Percentiles rank a stretch among this genome's conserved stretches.
These are phyloP conservation scores for Jimgerdemannia lactiflua DNA, from an alignment of 192 early-diverging fungal species.

Conservation along the genomic window DNA sequence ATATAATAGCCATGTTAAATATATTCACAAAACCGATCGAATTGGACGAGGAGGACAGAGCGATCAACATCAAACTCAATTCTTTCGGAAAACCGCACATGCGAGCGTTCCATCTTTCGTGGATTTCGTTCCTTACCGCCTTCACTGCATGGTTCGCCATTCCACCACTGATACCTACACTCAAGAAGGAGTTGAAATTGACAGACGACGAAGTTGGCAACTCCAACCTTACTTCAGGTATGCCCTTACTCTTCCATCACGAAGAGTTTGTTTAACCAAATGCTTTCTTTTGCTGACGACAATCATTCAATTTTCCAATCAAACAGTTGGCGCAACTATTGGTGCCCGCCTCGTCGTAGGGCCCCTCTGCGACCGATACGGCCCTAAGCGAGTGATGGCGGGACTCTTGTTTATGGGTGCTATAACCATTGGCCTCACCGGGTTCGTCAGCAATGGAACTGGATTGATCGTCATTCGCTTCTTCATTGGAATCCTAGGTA, in stretches of 20 bases:
- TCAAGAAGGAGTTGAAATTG: slow-evolving; percentile 51
- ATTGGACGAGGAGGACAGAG: too few species aligned
- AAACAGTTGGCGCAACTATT: not conserved
- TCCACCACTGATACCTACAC: slow-evolving; percentile 52
- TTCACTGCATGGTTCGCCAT: slow-evolving; percentile 61
- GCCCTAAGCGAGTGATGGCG: slow-evolving; percentile 51
- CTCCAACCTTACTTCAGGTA: slow-evolving; percentile 29
- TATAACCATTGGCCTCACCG: slow-evolving; percentile 47
- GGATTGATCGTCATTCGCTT: slow-evolving; percentile 44
- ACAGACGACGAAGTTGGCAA: slow-evolving; percentile 32
- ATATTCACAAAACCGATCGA: too few species aligned
- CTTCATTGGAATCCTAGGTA: slow-evolving; percentile 59
- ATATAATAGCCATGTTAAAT: too few species aligned
- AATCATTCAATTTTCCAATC: not conserved
- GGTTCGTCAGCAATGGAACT: slow-evolving; percentile 36
- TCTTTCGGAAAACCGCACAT: slow-evolving; percentile 5
- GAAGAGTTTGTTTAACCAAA: not conserved
- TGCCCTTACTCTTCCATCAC: slow-evolving; percentile 50
- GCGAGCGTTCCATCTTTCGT: slow-evolving; percentile 31
- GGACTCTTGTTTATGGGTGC: slow-evolving; percentile 48
- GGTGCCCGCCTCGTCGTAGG: slow-evolving; percentile 37
- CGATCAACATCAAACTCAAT: not conserved
- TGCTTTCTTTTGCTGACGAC: not conserved
- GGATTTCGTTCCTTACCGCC: slow-evolving; percentile 39
- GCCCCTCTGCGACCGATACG: slow-evolving; percentile 39